Base-by-base conservation (phyloP, 2,329 filamentous ascomycete species). In the Grosmannia serpens region DNA sequence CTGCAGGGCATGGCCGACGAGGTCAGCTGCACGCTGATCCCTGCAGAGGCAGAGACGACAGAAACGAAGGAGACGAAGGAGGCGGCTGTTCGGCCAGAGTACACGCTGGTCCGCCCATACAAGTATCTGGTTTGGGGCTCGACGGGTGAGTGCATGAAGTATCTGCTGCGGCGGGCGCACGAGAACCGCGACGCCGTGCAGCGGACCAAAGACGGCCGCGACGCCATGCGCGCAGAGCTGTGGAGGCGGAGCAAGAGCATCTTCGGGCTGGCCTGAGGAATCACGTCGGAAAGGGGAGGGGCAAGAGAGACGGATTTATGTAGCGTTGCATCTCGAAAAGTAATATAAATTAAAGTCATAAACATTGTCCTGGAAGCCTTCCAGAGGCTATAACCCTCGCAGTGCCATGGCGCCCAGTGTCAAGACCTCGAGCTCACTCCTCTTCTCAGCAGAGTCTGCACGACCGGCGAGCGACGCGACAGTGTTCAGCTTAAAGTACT, bases 1-100 rank as follows among this genome's bases (percentile, higher is more conserved):
- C 81, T 96, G 1, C 88, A 92, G 75, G 91, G 92, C 47, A 97
- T 97, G 92, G 92, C 92, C 1, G 92, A 97, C 65, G 91, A 96
- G 69, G 84, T 97, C 56, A 58, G 47, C 52, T n/a, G 53, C 53
- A n/a, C 41, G 27, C 33, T 60, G 9, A n/a, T 60, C 27, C 26
- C 17, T 3, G 35, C 22, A 24, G 17, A 22, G 60, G 20, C 58
- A 49, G 31, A 24, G 53, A 52, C 33, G 38, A 63, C 62, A 22
- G 50, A 27, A n/a, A n/a, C n/a, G n/a, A n/a, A n/a, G 58, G 58
- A 58, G 57, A 57, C 51, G 51, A 17, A 24, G 29, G 29, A 20
- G 22, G 26, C 53, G 31, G 33, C 54, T 4, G 7, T 17, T 6
- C 41, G 29, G 29, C 17, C 27, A 3, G 24, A 10, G 26, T 47